Evolutionary conservation across 257 asterid species (phyloP).

Genomic region (Knoxia roxburghii): DNA sequence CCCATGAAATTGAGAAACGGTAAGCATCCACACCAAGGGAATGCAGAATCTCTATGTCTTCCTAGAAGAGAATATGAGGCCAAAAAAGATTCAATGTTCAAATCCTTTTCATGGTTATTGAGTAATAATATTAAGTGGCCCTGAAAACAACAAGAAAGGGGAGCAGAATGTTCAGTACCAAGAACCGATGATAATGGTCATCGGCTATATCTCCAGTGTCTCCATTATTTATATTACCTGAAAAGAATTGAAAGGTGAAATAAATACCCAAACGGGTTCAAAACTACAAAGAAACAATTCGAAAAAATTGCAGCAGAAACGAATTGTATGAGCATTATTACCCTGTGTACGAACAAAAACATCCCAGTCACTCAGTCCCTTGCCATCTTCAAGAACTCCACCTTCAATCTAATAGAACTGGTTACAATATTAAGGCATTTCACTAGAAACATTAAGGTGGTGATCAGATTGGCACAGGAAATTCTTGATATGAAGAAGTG

Average conservation of each 20-base stretch:
- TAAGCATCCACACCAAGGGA: slow-evolving; percentile 57
- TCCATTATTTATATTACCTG: background rate
- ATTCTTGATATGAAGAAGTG: slow-evolving; percentile 75
- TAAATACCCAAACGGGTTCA: background rate
- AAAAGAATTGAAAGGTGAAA: background rate
- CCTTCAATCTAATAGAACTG: slow-evolving; percentile 55
- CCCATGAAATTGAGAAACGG: slow-evolving; percentile 80
- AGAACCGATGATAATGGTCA: too few species aligned
- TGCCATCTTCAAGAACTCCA: slow-evolving; percentile 60
- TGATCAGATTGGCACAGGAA: background rate
- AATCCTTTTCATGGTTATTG: too few species aligned
- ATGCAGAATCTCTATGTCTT: slow-evolving; percentile 58
- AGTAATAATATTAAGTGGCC: background rate
- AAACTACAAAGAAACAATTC: background rate
- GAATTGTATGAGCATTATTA: too few species aligned
- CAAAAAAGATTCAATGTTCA: too few species aligned
- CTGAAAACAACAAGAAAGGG: background rate
- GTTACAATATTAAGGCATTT: background rate
- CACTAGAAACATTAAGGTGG: too few species aligned
- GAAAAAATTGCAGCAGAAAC: too few species aligned
- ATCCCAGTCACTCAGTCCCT: slow-evolving; percentile 69
- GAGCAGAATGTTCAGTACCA: background rate
- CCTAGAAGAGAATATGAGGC: slow-evolving; percentile 23
- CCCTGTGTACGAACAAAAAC: slow-evolving; percentile 26
- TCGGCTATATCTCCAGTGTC: too few species aligned